Percentiles rank a stretch among this genome's conserved stretches.
Evolutionary conservation across 805 yeast species (phyloP).

Genomic region (Teunomyces lycoperdinae): DNA sequence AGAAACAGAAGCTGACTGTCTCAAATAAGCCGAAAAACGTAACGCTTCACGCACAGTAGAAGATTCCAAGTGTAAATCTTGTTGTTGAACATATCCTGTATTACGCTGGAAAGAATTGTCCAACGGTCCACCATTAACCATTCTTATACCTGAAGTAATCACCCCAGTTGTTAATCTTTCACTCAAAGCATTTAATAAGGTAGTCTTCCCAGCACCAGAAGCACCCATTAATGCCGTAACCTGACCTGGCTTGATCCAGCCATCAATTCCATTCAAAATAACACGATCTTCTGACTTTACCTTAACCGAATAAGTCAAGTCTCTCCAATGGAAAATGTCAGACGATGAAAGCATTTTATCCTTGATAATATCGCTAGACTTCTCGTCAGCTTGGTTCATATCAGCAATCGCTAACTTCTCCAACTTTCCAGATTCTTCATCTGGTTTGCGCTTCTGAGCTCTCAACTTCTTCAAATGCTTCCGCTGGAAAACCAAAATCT

Average conservation of each 20-base stretch:
- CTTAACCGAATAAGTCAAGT: constrained; percentile 18
- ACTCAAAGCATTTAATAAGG: constrained; percentile 51
- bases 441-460: constrained; percentile 10
- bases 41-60: constrained; percentile 54
- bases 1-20: constrained; percentile 42
- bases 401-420: constrained; percentile 5
- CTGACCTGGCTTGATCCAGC: constrained; percentile 47
- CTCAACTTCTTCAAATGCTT: constrained; percentile 46
- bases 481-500: constrained; percentile 50
- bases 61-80: constrained; percentile 51
- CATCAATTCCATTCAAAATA: constrained; percentile 31
- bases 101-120: constrained; percentile 50
- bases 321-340: constrained; percentile 21
- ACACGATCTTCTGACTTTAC: constrained; percentile 18
- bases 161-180: constrained; percentile 56
- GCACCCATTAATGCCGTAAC: constrained; percentile 63
- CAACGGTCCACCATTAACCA: constrained; percentile 52
- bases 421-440: constrained; percentile 15
- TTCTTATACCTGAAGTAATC: constrained; percentile 51
- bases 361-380: constrained; percentile 4
- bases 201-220: constrained; percentile 64
- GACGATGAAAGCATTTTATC: constrained; percentile 11
- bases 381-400: constrained; percentile 3
- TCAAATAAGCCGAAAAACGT: constrained; percentile 48
- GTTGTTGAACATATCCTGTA: constrained; percentile 61